A percentile compares a stretch with the other conserved stretches of the same genome.
Conservation (phyloP, 805 yeast species). For the Schwanniomyces occidentalis region DNA sequence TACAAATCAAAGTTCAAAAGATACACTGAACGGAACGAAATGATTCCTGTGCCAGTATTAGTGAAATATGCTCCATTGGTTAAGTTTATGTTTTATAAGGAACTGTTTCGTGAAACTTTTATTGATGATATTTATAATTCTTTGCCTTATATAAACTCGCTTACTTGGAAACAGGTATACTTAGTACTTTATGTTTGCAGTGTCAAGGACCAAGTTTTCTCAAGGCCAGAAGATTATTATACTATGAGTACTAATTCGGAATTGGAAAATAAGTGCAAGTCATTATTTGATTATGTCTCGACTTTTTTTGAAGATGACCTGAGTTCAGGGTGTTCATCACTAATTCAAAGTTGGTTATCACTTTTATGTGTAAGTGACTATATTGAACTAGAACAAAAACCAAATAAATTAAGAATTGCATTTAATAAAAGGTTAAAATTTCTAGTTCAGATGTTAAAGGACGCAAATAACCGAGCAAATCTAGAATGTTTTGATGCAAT, state of each 20-base stretch:
- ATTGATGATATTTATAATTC: constrained; percentile 22
- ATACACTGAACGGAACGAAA: constrained; percentile 23
- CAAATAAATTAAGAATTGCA: constrained; percentile 30
- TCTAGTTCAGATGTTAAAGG: constrained; percentile 27
- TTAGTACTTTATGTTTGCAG: constrained; percentile 30
- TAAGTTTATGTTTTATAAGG: constrained; percentile 30
- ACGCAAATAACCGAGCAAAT: constrained; percentile 23
- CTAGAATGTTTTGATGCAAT: constrained; percentile 37
- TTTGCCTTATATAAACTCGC: constrained; percentile 29
- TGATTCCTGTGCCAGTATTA: constrained; percentile 25
- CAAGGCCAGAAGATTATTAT: constrained; percentile 36
- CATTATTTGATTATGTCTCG: constrained; percentile 32
- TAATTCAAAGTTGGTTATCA: constrained; percentile 33
- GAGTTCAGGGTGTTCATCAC: constrained; percentile 16
- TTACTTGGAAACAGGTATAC: constrained; percentile 37
- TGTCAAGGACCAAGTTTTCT: constrained; percentile 36
- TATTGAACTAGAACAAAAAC: constrained; percentile 28
- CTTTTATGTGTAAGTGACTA: constrained; percentile 37
- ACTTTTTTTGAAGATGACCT: constrained; percentile 29
- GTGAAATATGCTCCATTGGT: constrained; percentile 36
- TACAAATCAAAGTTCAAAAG: constrained; percentile 24
- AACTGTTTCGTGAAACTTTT: constrained; percentile 21
- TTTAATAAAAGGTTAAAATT: constrained; percentile 39
- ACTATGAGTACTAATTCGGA: constrained; percentile 22
- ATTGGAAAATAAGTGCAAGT: constrained; percentile 24